These are phyloP conservation scores for Psidium friedrichsthalianum DNA, from an alignment of 345 rosid species.

Conservation along the genomic window DNA sequence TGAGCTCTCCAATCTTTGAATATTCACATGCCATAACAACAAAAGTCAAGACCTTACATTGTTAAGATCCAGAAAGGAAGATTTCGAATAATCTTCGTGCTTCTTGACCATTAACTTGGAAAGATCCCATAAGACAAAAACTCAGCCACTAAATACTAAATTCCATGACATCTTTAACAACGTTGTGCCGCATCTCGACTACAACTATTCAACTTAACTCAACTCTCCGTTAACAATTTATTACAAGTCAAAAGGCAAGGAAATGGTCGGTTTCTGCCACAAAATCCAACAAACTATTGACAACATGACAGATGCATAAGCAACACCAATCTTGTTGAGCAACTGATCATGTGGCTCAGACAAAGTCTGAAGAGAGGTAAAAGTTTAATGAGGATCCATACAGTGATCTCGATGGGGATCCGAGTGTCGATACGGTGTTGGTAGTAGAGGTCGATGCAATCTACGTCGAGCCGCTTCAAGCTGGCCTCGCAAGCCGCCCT, in stretches of 20 bases:
- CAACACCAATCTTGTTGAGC: not conserved
- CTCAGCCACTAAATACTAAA: not conserved
- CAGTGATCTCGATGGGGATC: slow-evolving; percentile 15
- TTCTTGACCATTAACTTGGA: not conserved
- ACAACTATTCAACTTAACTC: not conserved
- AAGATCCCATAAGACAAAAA: not conserved
- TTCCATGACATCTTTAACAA: not conserved
- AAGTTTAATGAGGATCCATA: not conserved
- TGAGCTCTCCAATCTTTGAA: not conserved
- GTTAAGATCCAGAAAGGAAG: not conserved
- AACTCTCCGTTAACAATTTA: not conserved
- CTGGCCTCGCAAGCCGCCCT: slow-evolving; percentile 49
- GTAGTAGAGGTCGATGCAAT: not conserved
- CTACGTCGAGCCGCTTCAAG: slow-evolving; percentile 41
- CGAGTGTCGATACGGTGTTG: not conserved
- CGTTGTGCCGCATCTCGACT: not conserved
- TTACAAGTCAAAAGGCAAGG: not conserved
- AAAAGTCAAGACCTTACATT: not conserved
- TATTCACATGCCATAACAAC: not conserved
- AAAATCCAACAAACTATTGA: not conserved
- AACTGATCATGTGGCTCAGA: not conserved
- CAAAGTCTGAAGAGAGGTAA: not conserved
- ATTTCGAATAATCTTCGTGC: not conserved
- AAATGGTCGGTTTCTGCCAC: not conserved
- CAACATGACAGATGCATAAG: not conserved